These are phyloP conservation scores for Nakataea oryzae DNA, from an alignment of 2,329 filamentous ascomycete genomes.

Conservation along the genomic window DNA sequence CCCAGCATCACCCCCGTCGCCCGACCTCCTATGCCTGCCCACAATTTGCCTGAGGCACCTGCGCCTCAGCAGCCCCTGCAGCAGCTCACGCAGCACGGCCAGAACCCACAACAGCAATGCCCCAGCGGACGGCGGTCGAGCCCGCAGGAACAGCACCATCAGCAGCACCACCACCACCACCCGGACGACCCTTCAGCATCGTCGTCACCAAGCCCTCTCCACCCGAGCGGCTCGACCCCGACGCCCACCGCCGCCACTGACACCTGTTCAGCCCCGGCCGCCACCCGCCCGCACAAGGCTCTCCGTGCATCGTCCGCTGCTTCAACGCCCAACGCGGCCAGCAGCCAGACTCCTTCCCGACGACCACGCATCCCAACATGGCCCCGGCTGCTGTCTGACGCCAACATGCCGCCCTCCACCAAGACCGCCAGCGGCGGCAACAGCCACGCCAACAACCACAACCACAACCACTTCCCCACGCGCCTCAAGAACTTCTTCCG, in stretches of 20 bases:
- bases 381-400: constrained; percentile 13
- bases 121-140: background rate
- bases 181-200: background rate
- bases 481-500: constrained; percentile 64
- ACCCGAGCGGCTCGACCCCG: background rate
- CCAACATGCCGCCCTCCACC: constrained; percentile 5
- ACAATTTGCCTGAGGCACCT: constrained; percentile 2
- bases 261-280: background rate
- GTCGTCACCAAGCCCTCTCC: background rate
- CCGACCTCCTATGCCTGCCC: background rate
- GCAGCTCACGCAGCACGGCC: background rate
- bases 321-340: background rate
- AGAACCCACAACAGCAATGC: background rate
- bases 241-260: background rate
- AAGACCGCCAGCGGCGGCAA: constrained; percentile 11
- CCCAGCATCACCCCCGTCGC: constrained; percentile 1
- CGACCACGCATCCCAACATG: constrained; percentile 10
- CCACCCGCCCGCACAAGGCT: too few relatives aligned
- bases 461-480: constrained; percentile 52
- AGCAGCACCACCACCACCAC: background rate
- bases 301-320: background rate
- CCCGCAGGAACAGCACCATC: background rate
- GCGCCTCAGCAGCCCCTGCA: constrained; percentile 6
- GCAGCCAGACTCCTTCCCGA: background rate
- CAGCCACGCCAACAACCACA: constrained; percentile 40